phyloP scores from a whole-genome alignment of 176 grass and related monocot genomes.

The Oryza glaberrima region DNA sequence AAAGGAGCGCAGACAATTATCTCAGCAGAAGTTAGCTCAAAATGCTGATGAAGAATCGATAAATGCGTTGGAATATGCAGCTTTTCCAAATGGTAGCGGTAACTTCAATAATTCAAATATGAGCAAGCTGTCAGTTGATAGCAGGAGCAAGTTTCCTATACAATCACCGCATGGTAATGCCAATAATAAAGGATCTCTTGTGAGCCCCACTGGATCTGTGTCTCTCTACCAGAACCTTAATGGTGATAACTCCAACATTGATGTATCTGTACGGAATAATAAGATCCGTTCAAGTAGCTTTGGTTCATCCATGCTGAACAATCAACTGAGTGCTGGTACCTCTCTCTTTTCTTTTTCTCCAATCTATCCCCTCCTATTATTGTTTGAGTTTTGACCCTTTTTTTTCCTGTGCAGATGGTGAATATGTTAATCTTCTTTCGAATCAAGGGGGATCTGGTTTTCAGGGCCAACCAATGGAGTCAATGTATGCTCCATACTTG shows the following conservation, averaged over 20 bases:
- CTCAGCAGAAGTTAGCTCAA: constrained; percentile 44
- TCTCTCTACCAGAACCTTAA: constrained; percentile 62
- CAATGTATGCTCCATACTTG: constrained; percentile 65
- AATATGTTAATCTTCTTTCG: constrained; percentile 58
- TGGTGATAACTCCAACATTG: constrained; percentile 55
- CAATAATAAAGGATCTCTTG: constrained; percentile 60
- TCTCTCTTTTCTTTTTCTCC: not conserved
- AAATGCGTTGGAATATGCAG: constrained; percentile 50
- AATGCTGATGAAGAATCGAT: constrained; percentile 45
- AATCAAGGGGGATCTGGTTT: constrained; percentile 62
- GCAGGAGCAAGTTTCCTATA: constrained; percentile 53
- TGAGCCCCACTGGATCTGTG: constrained; percentile 45
- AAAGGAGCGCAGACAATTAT: constrained; percentile 53
- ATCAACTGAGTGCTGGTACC: constrained; percentile 67
- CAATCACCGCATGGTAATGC: constrained; percentile 50
- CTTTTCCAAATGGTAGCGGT: constrained; percentile 52
- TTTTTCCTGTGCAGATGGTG: constrained; percentile 62
- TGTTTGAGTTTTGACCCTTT: constrained; percentile 31
- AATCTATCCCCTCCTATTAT: not conserved
- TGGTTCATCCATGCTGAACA: constrained; percentile 59
- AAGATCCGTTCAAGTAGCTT: constrained; percentile 47
- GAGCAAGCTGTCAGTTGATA: constrained; percentile 51
- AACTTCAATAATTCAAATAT: constrained; percentile 47
- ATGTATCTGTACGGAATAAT: constrained; percentile 46
- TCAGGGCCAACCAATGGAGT: constrained; percentile 51